A percentile compares a stretch with the other conserved stretches of the same genome.
These are phyloP conservation scores for Condylostoma magnum DNA, from an alignment of 169 alveolate species.

Conservation along the genomic window DNA sequence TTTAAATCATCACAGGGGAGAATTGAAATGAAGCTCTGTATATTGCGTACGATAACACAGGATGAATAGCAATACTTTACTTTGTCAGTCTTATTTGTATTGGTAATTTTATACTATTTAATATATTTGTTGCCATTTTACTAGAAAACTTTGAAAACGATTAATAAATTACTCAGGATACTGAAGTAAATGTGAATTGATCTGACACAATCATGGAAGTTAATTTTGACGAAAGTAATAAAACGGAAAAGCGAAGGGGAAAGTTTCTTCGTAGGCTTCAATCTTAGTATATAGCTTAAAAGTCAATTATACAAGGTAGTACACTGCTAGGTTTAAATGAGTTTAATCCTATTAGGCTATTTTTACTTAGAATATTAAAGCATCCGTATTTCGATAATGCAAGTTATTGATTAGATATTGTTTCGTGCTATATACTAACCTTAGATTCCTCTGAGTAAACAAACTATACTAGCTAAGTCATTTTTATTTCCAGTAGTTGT, in stretches of 20 bases:
- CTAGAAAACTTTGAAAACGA: constrained; percentile 40
- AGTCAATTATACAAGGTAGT: too few relatives aligned
- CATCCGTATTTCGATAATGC: constrained; percentile 44
- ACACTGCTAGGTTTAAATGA: too few relatives aligned
- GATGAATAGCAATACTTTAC: constrained; percentile 36
- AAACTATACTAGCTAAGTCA: background rate
- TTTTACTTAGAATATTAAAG: too few relatives aligned
- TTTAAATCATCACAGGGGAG: constrained; percentile 48
- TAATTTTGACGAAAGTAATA: too few relatives aligned
- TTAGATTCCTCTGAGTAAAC: constrained; percentile 31
- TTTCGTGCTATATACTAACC: constrained; percentile 32
- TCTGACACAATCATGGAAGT: background rate
- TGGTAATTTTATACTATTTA: constrained; percentile 55
- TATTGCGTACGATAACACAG: constrained; percentile 15
- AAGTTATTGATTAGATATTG: constrained; percentile 33
- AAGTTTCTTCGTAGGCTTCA: too few relatives aligned
- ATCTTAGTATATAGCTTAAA: too few relatives aligned
- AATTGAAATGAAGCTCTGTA: constrained; percentile 46
- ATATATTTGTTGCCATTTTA: constrained; percentile 64
- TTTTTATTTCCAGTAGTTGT: background rate
- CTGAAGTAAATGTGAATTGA: background rate
- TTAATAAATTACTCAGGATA: too few relatives aligned
- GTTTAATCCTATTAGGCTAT: too few relatives aligned
- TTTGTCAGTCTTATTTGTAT: constrained; percentile 41
- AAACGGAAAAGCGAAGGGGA: too few relatives aligned